Evolutionary conservation across 768 basidiomycete species (phyloP), one percentile per base, ranked within the genome.

Genomic region (Glaciozyma martinii): DNA sequence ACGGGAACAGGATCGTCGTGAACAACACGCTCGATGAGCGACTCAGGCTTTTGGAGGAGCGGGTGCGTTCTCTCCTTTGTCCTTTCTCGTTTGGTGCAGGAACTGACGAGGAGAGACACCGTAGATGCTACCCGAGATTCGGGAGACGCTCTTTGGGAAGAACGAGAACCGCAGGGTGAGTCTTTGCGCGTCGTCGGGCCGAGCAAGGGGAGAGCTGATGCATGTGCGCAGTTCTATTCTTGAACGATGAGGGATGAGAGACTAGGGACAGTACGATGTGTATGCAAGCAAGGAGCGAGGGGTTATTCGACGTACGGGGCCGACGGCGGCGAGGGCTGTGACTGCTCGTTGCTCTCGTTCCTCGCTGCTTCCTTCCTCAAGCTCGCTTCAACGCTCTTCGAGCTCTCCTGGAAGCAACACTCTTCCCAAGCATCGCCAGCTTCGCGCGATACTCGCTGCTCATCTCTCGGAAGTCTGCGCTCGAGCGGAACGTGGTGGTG

Each of bases 21-120:
- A 89, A 98, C 77, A 98, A 99, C 75, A 92, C 93, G 3, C 80
- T 99, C 58, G 93, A 94, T 71, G 92, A 97, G 76, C 82, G 94
- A 55, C 77, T 99, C 74, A 82, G 85, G 69, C 76, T 98, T 70
- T 79, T 99, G 47, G 92, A 97, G 78, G 90, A 95, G 40, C n/a
- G 52, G 54, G 61, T 65, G 12, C 27, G 59, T 30, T 29, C 8
- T 52, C 27, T 32, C 49, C 7, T 58, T 33, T 52, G 32, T 8
- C 32, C 23, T n/a, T 59, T n/a, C 40, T 30, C 52, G 37, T 23
- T 16, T n/a, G 19, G 27, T 16, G 30, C 29, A 25, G n/a, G 32
- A 15, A 18, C 27, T 55, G 50, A 40, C 12, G 46, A 19, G 46
- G 9, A 47, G 8, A 8, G 42, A 43, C 42, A 19, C 42, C n/a